Base-by-base conservation (phyloP, 495 filamentous ascomycete species). In the Lasiosphaeris hirsuta region DNA sequence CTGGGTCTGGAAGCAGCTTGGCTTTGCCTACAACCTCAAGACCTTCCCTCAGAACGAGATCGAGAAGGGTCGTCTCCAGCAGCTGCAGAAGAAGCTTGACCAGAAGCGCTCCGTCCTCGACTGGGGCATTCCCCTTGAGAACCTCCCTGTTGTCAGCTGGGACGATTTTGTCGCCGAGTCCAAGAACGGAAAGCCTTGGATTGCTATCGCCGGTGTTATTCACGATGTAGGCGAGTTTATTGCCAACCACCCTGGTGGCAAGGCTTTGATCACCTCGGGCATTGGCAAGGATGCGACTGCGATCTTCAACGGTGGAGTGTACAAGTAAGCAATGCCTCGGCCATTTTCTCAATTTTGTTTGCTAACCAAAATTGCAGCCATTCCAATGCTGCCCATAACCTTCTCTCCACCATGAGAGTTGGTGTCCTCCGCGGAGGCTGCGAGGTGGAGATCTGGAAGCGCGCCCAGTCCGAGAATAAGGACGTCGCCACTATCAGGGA, bases 361-460 rank as follows among this genome's bases (percentile, higher is more conserved):
- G 17, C 49, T 51, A 51, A 40, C 17, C 13, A 5, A n/a, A n/a
- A 1, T 7, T 40, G 11, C 15, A 47, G 35, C 71, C 94, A 98
- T 81, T 92, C 88, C 65, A 98, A 98, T 76, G 94, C 90, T 53
- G 94, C 94, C 48, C 94, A 98, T 84, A 98, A 98, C 78, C 79
- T 97, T 36, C 84, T 98, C 47, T 93, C 90, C 13, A 97, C 92
- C 63, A 96, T 97, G 90, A 84, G 94, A 63, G 89, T 98, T 5
- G 94, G 91, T 75, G 94, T 98, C 47, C 89, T 98, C 57, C 91
- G 94, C 51, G 94, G 94, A 63, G 94, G 94, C 43, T 92, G 90
- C 69, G 94, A 97, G 71, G 94, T 98, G 53, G 94, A 98, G 81
- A 96, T 98, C 81, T 97, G 94, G 94, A 97, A 97, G 84, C 90